Evolutionary conservation across 495 filamentous ascomycete species (phyloP).

Genomic region (Penicillium coprophilum): DNA sequence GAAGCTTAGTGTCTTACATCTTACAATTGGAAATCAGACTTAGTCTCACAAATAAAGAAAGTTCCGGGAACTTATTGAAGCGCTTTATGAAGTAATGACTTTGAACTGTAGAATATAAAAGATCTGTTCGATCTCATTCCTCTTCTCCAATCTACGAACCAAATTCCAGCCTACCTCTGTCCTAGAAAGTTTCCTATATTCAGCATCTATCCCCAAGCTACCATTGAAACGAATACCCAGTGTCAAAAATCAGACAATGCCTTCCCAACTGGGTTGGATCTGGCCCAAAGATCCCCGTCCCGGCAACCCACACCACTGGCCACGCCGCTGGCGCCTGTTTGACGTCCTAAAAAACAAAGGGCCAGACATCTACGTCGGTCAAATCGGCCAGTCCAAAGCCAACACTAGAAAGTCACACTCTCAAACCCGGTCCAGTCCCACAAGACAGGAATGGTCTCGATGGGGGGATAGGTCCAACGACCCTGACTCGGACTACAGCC

Average conservation of each 20-base stretch:
- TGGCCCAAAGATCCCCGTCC: constrained; percentile 44
- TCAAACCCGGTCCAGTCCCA: neutral
- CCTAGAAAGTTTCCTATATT: neutral
- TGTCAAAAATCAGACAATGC: constrained; percentile 8
- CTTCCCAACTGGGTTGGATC: constrained; percentile 30
- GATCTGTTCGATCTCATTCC: neutral
- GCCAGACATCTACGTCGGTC: constrained; percentile 45
- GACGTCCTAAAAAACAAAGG: constrained; percentile 43
- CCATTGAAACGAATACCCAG: neutral
- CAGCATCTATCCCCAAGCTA: neutral
- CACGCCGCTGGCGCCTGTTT: constrained; percentile 33
- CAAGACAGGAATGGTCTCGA: constrained; percentile 24
- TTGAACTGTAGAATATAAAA: neutral
- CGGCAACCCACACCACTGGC: constrained; percentile 36
- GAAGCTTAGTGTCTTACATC: neutral
- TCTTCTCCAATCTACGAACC: neutral
- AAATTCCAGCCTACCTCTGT: neutral
- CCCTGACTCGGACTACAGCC: constrained; percentile 6
- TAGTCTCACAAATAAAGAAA: neutral
- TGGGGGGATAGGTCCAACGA: constrained; percentile 21
- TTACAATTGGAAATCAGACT: neutral
- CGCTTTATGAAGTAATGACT: neutral
- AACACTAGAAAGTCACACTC: neutral
- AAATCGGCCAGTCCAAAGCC: constrained; percentile 11
- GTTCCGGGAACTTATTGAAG: neutral